These are phyloP conservation scores for Podospora pseudocomata DNA, from an alignment of 495 filamentous ascomycete genomes.

Conservation along the genomic window DNA sequence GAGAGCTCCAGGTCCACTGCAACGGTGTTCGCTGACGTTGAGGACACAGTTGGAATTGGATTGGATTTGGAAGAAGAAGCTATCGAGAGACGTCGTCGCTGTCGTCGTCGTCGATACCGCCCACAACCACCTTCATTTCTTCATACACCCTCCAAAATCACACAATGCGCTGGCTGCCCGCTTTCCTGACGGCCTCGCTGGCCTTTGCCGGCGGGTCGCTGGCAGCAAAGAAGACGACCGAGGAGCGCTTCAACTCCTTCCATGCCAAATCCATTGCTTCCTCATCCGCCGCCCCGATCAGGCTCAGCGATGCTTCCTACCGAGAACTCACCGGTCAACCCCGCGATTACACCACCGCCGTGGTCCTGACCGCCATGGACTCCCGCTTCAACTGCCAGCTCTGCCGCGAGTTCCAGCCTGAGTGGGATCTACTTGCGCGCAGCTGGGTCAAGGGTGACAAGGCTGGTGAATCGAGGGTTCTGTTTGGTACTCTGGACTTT, in stretches of 20 bases:
- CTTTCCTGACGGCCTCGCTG: constrained; percentile 54
- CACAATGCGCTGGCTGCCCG: constrained; percentile 55
- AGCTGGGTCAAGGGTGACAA: constrained; percentile 86
- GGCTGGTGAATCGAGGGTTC: constrained; percentile 62
- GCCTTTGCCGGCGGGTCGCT: constrained; percentile 45
- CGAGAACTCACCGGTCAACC: constrained; percentile 69
- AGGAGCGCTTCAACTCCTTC: constrained; percentile 62
- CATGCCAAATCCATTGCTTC: constrained; percentile 62
- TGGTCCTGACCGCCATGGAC: constrained; percentile 86
- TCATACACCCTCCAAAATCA: constrained; percentile 14
- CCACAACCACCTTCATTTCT: constrained; percentile 4
- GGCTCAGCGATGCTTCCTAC: constrained; percentile 73
- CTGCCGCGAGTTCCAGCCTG: constrained; percentile 87
- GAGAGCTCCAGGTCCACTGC: constrained; percentile 9
- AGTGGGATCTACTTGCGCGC: constrained; percentile 84
- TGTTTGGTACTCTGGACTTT: constrained; percentile 90
- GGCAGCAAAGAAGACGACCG: constrained; percentile 54
- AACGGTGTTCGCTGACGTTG: constrained; percentile 15
- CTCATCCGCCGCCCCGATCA: constrained; percentile 49
- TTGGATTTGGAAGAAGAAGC: not conserved
- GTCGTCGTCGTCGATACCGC: constrained; percentile 22
- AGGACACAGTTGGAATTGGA: constrained; percentile 18
- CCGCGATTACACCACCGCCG: constrained; percentile 76
- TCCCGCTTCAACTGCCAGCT: constrained; percentile 78
- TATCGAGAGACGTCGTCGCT: constrained; percentile 1